Base-by-base conservation (phyloP, 768 basidiomycete species). In the Suillus weaverae region DNA sequence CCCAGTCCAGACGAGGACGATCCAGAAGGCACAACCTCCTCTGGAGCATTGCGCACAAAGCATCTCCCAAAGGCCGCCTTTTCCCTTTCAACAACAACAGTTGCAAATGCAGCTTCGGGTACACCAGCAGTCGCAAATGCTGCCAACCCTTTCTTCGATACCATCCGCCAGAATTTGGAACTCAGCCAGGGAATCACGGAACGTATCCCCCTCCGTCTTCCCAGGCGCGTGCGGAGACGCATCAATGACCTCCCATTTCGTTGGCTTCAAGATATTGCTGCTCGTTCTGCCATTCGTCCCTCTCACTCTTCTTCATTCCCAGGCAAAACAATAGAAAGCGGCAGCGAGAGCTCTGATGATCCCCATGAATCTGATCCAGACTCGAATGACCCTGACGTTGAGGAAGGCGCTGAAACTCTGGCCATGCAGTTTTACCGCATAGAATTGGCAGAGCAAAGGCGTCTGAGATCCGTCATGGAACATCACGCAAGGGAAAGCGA, bases 371-470 rank as follows among this genome's bases (percentile, higher is more conserved):
- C 74, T 26, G 76, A 77, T 59, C 74, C 74, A 1, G 76, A 76
- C n/a, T 74, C 77, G 26, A 68, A 74, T 13, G 73, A 77, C 41
- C 77, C 79, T 1, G 77, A 81, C 36, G 76, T 86, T 9, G 88
- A 92, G 4, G 86, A 91, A 62, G 89, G 89, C 32, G 84, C 90
- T 1, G 91, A 95, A 67, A 81, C 85, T 1, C 85, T 99, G 36
- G 95, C 96, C 2, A 88, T 88, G 83, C 95, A 99, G 77, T 99
- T 97, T 74, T 95, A 96, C 79, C 84, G 86, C 61, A 91, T 99
- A 62, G 97, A 99, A 73, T 81, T 94, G 1, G 91, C 91, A 4
- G 97, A 99, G 76, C 95, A 96, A 76, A 83, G 90, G 62, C 81
- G 97, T 14, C 79, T 99, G 41, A 92, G 94, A 80, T 89, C 90